Evolutionary conservation across 768 basidiomycete species (phyloP).

Genomic region (Paxillus involutus): DNA sequence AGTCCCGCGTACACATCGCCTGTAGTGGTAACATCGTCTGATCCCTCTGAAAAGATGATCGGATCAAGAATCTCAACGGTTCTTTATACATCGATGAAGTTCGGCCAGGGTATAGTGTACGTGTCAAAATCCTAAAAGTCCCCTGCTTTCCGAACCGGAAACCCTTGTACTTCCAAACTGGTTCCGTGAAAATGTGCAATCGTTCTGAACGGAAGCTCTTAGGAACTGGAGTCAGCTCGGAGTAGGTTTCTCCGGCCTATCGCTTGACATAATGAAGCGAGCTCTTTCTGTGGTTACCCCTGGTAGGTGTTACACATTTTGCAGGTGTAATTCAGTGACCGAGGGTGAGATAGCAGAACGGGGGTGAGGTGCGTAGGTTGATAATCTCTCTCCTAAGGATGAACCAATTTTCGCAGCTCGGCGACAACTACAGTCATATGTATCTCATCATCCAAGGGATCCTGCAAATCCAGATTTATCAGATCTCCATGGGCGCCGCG

Average conservation of each 20-base stretch:
- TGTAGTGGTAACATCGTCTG: slow-evolving; percentile 32
- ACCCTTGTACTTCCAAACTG: slow-evolving; percentile 63
- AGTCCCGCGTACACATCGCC: slow-evolving; percentile 13
- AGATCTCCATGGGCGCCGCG: slow-evolving; percentile 72
- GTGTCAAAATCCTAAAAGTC: slow-evolving; percentile 5
- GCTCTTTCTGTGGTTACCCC: too few species aligned
- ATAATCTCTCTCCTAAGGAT: slow-evolving; percentile 29
- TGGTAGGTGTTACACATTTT: slow-evolving; percentile 35
- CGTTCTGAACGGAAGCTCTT: slow-evolving; percentile 58
- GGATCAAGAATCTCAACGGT: slow-evolving; percentile 70
- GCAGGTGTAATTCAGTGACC: slow-evolving; percentile 40
- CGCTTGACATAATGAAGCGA: slow-evolving; percentile 65
- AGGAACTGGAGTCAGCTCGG: slow-evolving; percentile 48
- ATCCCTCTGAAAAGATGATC: slow-evolving; percentile 53
- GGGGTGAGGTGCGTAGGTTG: slow-evolving; percentile 29
- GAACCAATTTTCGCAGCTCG: slow-evolving; percentile 50
- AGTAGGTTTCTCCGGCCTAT: slow-evolving; percentile 55
- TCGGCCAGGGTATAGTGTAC: slow-evolving; percentile 72
- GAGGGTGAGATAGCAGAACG: slow-evolving; percentile 54
- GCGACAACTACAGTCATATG: slow-evolving; percentile 73
- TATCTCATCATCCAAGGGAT: slow-evolving; percentile 65
- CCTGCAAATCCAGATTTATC: slow-evolving; percentile 76
- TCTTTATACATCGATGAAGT: slow-evolving; percentile 72
- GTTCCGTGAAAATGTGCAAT: slow-evolving; percentile 47
- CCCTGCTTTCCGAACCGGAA: slow-evolving; percentile 39